A percentile compares a stretch with the other conserved stretches of the same genome.
Evolutionary conservation across 164 flowering plant species (phyloP).

Genomic region (Kingdonia uniflora): DNA sequence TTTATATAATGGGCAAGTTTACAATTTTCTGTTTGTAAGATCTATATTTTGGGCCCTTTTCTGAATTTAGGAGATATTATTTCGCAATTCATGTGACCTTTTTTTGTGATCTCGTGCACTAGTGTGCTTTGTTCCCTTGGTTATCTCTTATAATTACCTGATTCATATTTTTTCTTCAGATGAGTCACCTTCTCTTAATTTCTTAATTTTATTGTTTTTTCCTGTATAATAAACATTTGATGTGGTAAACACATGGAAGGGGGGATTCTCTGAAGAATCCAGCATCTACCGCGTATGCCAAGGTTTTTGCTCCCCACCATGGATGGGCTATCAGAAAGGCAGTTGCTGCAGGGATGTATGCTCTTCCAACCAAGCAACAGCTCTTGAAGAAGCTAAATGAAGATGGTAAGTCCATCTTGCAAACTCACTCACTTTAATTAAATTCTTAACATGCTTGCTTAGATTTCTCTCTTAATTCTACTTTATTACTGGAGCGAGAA

Average conservation of each 20-base stretch:
- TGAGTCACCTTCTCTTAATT: too few species aligned
- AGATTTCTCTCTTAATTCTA: neutral
- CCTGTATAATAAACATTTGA: neutral
- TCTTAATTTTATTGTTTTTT: neutral
- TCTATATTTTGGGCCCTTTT: too few species aligned
- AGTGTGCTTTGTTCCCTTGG: too few species aligned
- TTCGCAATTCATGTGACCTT: too few species aligned
- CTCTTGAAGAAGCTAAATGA: constrained; percentile 64
- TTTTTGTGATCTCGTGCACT: too few species aligned
- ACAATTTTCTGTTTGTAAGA: too few species aligned
- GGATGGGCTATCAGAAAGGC: constrained; percentile 85
- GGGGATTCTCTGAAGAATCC: constrained; percentile 53
- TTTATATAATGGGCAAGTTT: too few species aligned
- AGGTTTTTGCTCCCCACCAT: constrained; percentile 81
- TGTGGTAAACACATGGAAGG: constrained; percentile 26
- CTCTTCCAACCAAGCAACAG: constrained; percentile 79
- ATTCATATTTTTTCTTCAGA: too few species aligned
- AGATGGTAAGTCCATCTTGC: constrained; percentile 34
- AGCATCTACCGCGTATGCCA: constrained; percentile 74
- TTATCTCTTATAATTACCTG: too few species aligned
- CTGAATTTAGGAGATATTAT: too few species aligned
- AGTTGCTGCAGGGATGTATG: constrained; percentile 76
- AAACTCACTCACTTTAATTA: neutral
- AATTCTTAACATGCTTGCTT: neutral
- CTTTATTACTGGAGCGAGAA: neutral